Conservation (phyloP, 768 basidiomycete genomes). For the Chalciporus sphaerocephalus region DNA sequence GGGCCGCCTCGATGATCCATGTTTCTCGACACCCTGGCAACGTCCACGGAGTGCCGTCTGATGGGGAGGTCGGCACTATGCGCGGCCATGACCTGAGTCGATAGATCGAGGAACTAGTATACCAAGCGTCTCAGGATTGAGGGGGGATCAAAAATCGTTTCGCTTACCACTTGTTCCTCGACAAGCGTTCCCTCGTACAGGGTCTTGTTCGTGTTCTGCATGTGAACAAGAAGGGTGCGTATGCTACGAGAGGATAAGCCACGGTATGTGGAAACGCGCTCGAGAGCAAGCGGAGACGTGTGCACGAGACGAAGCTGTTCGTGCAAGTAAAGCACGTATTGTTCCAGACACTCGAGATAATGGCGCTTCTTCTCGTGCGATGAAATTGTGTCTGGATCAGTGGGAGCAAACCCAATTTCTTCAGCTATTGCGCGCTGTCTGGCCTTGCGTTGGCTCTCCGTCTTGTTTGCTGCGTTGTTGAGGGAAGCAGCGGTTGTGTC, state of each 20-base stretch:
- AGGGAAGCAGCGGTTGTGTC: background rate
- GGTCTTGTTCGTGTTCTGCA: conserved; percentile 52
- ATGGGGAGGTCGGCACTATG: conserved; percentile 24
- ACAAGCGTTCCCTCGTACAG: conserved; percentile 46
- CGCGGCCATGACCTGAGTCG: conserved; percentile 24
- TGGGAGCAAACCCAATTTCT: conserved; percentile 52
- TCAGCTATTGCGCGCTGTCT: conserved; percentile 55
- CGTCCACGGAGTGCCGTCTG: conserved; percentile 31
- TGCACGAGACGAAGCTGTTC: conserved; percentile 54
- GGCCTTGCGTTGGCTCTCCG: conserved; percentile 52
- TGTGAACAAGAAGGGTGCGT: conserved; percentile 66
- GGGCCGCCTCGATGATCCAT: conserved; percentile 5
- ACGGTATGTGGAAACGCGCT: conserved; percentile 47
- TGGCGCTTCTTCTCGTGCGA: conserved; percentile 75
- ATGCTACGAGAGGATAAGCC: conserved; percentile 63
- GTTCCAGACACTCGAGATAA: conserved; percentile 69
- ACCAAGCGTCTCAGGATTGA: background rate
- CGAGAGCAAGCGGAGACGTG: conserved; percentile 41
- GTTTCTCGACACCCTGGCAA: conserved; percentile 13
- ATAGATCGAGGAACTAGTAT: conserved; percentile 31
- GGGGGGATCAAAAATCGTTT: background rate
- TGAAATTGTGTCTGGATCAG: conserved; percentile 69
- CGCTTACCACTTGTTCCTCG: conserved; percentile 54
- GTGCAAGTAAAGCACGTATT: conserved; percentile 64
- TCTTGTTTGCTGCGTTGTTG: conserved; percentile 22